Conservation (phyloP, 140 eudicot species). For the Senecio squalidus region DNA sequence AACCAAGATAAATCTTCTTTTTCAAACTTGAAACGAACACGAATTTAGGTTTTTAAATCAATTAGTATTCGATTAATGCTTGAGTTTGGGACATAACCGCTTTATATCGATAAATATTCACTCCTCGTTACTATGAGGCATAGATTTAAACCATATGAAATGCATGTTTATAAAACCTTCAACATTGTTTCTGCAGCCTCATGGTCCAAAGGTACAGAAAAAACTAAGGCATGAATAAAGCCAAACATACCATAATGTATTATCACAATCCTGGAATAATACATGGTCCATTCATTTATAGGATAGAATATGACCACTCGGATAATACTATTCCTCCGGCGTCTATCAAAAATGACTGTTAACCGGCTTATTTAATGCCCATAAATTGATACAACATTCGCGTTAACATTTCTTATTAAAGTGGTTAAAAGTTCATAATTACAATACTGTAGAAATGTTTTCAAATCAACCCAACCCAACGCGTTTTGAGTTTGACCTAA, state of each 20-base stretch:
- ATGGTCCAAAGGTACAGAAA: not conserved
- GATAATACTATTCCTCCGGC: not conserved
- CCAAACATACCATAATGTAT: not conserved
- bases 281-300: not conserved
- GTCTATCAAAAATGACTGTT: not conserved
- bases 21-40: not conserved
- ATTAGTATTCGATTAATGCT: too few relatives aligned
- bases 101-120: too few relatives aligned
- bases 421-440: too few relatives aligned
- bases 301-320: too few relatives aligned
- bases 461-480: not conserved
- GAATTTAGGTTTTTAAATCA: too few relatives aligned
- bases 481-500: too few relatives aligned
- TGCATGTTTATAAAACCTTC: not conserved
- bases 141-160: too few relatives aligned
- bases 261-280: not conserved
- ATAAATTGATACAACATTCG: not conserved
- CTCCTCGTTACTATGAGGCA: too few relatives aligned
- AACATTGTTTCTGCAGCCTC: not conserved
- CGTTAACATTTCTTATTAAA: too few relatives aligned
- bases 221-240: not conserved
- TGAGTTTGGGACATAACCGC: too few relatives aligned
- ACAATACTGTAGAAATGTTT: too few relatives aligned
- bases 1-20: too few relatives aligned
- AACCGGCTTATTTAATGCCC: not conserved